These are phyloP conservation scores for Passiflora organensis DNA, from an alignment of 345 rosid species.

Conservation along the genomic window DNA sequence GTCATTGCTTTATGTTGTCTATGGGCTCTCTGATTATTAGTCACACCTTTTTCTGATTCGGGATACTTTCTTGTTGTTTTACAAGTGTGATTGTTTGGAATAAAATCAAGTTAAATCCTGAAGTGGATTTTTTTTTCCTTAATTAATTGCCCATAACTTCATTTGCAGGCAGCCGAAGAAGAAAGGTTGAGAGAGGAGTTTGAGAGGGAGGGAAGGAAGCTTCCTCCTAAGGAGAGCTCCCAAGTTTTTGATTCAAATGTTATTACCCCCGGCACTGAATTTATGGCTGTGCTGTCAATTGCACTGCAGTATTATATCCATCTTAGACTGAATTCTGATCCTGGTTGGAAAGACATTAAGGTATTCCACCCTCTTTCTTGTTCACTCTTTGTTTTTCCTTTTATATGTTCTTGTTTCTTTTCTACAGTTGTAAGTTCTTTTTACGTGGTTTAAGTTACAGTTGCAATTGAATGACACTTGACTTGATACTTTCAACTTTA, in stretches of 20 bases:
- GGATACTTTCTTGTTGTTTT: too few relatives aligned
- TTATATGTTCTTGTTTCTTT: background rate
- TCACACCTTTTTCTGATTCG: too few relatives aligned
- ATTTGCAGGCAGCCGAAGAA: conserved; percentile 78
- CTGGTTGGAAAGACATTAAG: conserved; percentile 94
- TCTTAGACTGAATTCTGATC: conserved; percentile 74
- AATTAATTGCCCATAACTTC: conserved; percentile 7
- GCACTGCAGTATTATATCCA: conserved; percentile 88
- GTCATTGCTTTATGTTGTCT: too few relatives aligned
- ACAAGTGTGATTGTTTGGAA: too few relatives aligned
- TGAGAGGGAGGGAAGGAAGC: conserved; percentile 73
- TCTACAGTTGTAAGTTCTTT: background rate
- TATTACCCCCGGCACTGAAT: conserved; percentile 92
- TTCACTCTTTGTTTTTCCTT: background rate
- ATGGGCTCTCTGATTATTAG: too few relatives aligned
- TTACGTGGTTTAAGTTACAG: background rate
- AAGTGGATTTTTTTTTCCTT: too few relatives aligned
- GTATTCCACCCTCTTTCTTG: conserved; percentile 24
- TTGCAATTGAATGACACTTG: background rate
- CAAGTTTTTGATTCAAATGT: conserved; percentile 80
- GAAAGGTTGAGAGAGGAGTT: conserved; percentile 69
- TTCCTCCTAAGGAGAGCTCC: conserved; percentile 69
- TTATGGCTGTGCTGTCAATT: conserved; percentile 78
- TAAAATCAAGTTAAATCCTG: too few relatives aligned
- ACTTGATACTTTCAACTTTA: too few relatives aligned